These are phyloP conservation scores for Candolleomyces efflorescens DNA, from an alignment of 768 basidiomycete species.

Conservation along the genomic window DNA sequence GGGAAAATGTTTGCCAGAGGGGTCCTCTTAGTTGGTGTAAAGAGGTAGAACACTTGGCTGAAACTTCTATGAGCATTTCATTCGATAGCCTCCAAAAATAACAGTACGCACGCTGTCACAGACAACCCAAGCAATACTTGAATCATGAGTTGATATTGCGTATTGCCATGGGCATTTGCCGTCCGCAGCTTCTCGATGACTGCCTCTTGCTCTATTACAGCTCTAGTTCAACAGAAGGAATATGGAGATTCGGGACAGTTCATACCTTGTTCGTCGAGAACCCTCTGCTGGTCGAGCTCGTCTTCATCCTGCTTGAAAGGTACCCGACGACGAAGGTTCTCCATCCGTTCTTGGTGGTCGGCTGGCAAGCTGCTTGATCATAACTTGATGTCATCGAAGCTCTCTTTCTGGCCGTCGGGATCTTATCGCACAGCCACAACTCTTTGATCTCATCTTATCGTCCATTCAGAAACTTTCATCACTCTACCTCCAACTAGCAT, in stretches of 20 bases:
- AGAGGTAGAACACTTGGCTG: conserved; percentile 48
- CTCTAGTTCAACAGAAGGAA: background rate
- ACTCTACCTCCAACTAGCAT: conserved; percentile 13
- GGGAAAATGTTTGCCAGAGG: conserved; percentile 46
- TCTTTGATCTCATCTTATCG: background rate
- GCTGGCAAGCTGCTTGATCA: background rate
- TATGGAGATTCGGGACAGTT: background rate
- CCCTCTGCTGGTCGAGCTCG: conserved; percentile 23
- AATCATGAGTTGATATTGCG: conserved; percentile 34
- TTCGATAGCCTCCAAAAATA: conserved; percentile 34
- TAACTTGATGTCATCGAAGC: background rate
- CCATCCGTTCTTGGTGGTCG: conserved; percentile 19
- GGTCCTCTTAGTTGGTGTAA: conserved; percentile 36
- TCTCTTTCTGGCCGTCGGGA: background rate
- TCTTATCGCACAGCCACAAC: background rate
- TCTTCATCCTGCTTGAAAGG: conserved; percentile 38
- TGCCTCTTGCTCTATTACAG: conserved; percentile 59
- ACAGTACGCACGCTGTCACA: conserved; percentile 15
- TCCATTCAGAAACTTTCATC: background rate
- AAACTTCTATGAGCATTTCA: conserved; percentile 6
- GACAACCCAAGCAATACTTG: conserved; percentile 43
- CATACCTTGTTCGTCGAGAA: conserved; percentile 55
- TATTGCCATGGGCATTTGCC: conserved; percentile 40
- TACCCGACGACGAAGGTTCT: conserved; percentile 39
- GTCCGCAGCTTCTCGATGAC: conserved; percentile 45